Conservation (phyloP, 306 rosid genomes). For the Begonia fuchsioides region DNA sequence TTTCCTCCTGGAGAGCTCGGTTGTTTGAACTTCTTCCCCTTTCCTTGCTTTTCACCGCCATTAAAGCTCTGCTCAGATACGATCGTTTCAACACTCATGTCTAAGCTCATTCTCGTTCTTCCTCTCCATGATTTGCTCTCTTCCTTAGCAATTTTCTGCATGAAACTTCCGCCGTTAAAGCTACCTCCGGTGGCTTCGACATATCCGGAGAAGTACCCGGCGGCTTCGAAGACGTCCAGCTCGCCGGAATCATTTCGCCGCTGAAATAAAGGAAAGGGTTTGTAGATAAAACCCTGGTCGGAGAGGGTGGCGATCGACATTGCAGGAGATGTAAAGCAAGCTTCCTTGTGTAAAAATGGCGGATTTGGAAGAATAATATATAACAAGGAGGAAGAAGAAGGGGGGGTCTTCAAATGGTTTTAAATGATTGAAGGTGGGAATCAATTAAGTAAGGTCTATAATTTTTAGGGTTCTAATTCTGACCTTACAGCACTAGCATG, state of each 20-base stretch:
- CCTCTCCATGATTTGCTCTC: constrained; percentile 29
- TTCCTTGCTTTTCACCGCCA: constrained; percentile 32
- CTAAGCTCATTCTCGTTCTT: constrained; percentile 67
- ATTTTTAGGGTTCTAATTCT: too few relatives aligned
- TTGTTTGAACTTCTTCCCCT: constrained; percentile 56
- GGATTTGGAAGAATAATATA: too few relatives aligned
- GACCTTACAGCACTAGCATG: too few relatives aligned
- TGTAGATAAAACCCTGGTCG: constrained; percentile 33
- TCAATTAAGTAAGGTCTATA: too few relatives aligned
- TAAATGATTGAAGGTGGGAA: too few relatives aligned
- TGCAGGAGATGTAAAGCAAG: too few relatives aligned
- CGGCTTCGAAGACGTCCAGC: constrained; percentile 88
- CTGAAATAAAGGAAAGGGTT: constrained; percentile 54
- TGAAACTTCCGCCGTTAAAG: constrained; percentile 1
- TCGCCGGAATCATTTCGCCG: constrained; percentile 62
- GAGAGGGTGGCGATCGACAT: constrained; percentile 50
- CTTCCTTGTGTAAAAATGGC: too few relatives aligned
- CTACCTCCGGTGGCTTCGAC: constrained; percentile 19
- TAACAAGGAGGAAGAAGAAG: too few relatives aligned
- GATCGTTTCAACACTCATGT: constrained; percentile 51
- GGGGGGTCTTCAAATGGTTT: too few relatives aligned
- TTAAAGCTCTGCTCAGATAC: constrained; percentile 31
- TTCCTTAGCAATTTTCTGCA: constrained; percentile 41
- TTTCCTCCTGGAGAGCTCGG: constrained; percentile 96
- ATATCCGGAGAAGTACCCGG: constrained; percentile 79